Conservation (phyloP, 2,329 filamentous ascomycete genomes). For the Hypomyces perniciosus region DNA sequence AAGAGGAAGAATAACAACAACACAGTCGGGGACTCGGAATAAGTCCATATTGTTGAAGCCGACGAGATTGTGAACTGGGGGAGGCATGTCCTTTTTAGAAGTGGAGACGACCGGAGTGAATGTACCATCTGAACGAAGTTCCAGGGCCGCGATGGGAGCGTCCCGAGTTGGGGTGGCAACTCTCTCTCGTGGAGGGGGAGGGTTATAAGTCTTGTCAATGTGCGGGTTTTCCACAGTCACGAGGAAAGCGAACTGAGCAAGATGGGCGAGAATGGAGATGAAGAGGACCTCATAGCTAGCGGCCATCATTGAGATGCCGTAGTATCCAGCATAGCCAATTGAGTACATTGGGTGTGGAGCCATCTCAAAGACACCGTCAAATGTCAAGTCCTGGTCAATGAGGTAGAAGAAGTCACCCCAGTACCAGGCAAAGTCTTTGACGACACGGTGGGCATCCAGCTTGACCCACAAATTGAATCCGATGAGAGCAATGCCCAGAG, state of each 20-base stretch:
- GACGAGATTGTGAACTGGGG: constrained; percentile 74
- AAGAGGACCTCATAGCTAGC: constrained; percentile 96
- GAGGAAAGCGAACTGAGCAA: constrained; percentile 90
- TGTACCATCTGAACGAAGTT: constrained; percentile 18
- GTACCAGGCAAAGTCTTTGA: constrained; percentile 99
- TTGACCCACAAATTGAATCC: constrained; percentile 98
- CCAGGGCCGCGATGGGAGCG: constrained; percentile 23
- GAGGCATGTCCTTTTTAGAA: constrained; percentile 40
- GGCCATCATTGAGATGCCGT: constrained; percentile 96
- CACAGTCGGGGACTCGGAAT: constrained; percentile 78
- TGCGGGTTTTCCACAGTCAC: constrained; percentile 91
- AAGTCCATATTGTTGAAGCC: constrained; percentile 81
- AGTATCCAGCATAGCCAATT: constrained; percentile 95
- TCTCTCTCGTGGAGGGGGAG: constrained; percentile 67
- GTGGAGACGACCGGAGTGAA: constrained; percentile 21
- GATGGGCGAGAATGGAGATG: constrained; percentile 92
- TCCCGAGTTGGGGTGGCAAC: constrained; percentile 29
- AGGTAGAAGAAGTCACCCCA: constrained; percentile 99
- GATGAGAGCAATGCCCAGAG: constrained; percentile 68
- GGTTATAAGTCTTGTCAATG: constrained; percentile 96
- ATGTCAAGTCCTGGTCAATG: constrained; percentile 94
- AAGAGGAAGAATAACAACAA: constrained; percentile 67
- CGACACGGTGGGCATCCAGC: constrained; percentile 91
- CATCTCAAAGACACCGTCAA: constrained; percentile 98
- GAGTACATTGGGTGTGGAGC: constrained; percentile 99